phyloP scores from a whole-genome alignment of 441 rosid species.

The Raphanus hybrid region DNA sequence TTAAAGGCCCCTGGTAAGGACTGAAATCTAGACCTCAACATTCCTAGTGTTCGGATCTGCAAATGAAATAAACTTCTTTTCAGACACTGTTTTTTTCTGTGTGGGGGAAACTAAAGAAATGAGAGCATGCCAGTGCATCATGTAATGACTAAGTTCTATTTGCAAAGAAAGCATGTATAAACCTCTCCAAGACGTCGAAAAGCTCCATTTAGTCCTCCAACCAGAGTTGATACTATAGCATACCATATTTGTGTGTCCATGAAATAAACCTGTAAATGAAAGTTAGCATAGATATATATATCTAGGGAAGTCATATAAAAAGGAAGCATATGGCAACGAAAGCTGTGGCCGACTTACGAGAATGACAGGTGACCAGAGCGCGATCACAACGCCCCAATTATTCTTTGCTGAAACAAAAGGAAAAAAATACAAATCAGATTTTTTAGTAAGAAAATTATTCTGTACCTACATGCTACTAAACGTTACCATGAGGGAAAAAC shows the following conservation, averaged over 20 bases:
- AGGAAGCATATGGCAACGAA: constrained; percentile 8
- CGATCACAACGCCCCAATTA: constrained; percentile 70
- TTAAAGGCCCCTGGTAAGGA: constrained; percentile 73
- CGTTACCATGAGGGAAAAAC: constrained; percentile 72
- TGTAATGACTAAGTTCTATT: constrained; percentile 46
- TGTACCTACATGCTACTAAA: neutral
- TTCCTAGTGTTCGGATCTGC: constrained; percentile 75
- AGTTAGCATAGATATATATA: constrained; percentile 8
- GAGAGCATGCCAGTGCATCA: constrained; percentile 18
- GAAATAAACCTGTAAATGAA: constrained; percentile 59
- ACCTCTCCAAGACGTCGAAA: constrained; percentile 83
- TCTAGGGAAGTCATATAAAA: constrained; percentile 8
- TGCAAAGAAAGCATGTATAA: constrained; percentile 5
- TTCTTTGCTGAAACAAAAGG: constrained; percentile 56
- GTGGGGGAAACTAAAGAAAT: constrained; percentile 41
- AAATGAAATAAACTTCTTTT: constrained; percentile 33
- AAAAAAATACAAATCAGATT: neutral
- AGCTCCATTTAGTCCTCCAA: constrained; percentile 76
- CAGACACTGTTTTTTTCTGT: constrained; percentile 22
- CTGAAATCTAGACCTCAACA: constrained; percentile 76
- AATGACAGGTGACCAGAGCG: constrained; percentile 75
- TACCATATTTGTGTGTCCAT: constrained; percentile 87
- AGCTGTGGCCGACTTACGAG: constrained; percentile 49
- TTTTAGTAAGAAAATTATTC: neutral
- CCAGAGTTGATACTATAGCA: constrained; percentile 71